A percentile compares a stretch with the other conserved stretches of the same genome.
phyloP scores from a whole-genome alignment of 106 monocot species.

The Chionographis japonica region DNA sequence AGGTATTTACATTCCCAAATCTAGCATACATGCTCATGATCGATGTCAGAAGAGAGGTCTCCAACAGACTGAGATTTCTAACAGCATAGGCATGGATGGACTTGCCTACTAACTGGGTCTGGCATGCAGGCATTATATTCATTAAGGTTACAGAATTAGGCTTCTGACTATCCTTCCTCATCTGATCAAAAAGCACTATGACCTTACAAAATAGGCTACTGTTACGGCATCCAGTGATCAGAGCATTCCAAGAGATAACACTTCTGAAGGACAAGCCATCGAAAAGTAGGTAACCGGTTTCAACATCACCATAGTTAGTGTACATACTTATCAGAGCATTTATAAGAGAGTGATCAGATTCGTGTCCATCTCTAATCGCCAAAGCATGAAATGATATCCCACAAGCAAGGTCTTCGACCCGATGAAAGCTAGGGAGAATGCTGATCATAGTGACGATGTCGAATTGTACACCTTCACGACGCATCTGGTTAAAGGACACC shows the following conservation, averaged over 20 bases:
- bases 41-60: slow-evolving; percentile 47
- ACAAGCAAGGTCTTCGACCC: slow-evolving; percentile 14
- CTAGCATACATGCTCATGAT: slow-evolving; percentile 54
- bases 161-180: slow-evolving; percentile 29
- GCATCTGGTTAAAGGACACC: slow-evolving; percentile 27
- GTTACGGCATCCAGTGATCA: slow-evolving; percentile 62
- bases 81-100: slow-evolving; percentile 54
- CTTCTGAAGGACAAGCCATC: slow-evolving; percentile 19
- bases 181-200: slow-evolving; percentile 31
- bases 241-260: slow-evolving; percentile 57
- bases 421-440: slow-evolving; percentile 31
- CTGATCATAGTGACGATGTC: slow-evolving; percentile 58
- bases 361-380: slow-evolving; percentile 39
- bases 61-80: slow-evolving; percentile 30
- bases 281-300: slow-evolving; percentile 29
- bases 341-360: slow-evolving; percentile 35
- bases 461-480: slow-evolving; percentile 27
- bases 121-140: slow-evolving; percentile 46
- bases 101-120: slow-evolving; percentile 36
- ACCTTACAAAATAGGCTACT: slow-evolving; percentile 20
- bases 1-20: slow-evolving; percentile 38
- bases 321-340: slow-evolving; percentile 81
- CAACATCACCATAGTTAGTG: slow-evolving; percentile 27
- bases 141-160: slow-evolving; percentile 51
- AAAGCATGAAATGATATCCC: slow-evolving; percentile 49